These are phyloP conservation scores for Colletotrichum australisinense DNA, from an alignment of 2,329 filamentous ascomycete genomes.

Conservation along the genomic window DNA sequence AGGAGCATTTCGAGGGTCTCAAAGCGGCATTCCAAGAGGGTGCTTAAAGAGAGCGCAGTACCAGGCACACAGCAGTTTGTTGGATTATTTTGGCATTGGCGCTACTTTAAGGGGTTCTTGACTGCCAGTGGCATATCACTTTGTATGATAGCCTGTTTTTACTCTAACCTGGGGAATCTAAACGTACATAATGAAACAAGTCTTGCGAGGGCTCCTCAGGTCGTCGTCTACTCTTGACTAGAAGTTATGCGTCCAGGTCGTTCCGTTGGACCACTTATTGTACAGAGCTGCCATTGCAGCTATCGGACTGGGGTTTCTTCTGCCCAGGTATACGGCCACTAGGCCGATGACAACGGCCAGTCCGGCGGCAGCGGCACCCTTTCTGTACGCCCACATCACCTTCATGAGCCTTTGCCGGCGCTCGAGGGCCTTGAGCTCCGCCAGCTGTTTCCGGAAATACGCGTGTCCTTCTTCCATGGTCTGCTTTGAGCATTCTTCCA, in stretches of 20 bases:
- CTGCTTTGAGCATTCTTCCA: slow-evolving; percentile 62
- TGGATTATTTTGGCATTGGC: slow-evolving; percentile 5
- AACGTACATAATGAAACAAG: slow-evolving; percentile 12
- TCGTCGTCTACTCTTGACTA: slow-evolving; percentile 5
- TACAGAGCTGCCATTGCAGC: slow-evolving; percentile 34
- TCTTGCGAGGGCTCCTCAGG: neutral
- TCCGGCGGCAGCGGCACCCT: slow-evolving; percentile 70
- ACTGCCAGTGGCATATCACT: slow-evolving; percentile 20
- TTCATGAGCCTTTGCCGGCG: slow-evolving; percentile 60
- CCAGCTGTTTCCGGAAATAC: slow-evolving; percentile 78
- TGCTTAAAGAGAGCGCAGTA: slow-evolving; percentile 37
- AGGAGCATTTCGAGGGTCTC: slow-evolving; percentile 77
- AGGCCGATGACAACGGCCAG: slow-evolving; percentile 75
- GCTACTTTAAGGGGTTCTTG: slow-evolving; percentile 28
- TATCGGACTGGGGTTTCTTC: slow-evolving; percentile 54
- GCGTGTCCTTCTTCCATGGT: slow-evolving; percentile 73
- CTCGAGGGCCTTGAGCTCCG: slow-evolving; percentile 77
- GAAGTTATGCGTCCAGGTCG: slow-evolving; percentile 29
- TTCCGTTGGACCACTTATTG: slow-evolving; percentile 35
- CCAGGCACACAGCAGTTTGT: neutral
- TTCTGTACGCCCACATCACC: slow-evolving; percentile 72
- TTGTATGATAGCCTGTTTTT: neutral
- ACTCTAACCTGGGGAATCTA: neutral
- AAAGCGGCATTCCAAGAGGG: slow-evolving; percentile 68
- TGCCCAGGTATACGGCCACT: slow-evolving; percentile 73